These are phyloP conservation scores for Chernovozyma sophiae-reginae DNA, from an alignment of 1,139 yeast species.

Conservation along the genomic window DNA sequence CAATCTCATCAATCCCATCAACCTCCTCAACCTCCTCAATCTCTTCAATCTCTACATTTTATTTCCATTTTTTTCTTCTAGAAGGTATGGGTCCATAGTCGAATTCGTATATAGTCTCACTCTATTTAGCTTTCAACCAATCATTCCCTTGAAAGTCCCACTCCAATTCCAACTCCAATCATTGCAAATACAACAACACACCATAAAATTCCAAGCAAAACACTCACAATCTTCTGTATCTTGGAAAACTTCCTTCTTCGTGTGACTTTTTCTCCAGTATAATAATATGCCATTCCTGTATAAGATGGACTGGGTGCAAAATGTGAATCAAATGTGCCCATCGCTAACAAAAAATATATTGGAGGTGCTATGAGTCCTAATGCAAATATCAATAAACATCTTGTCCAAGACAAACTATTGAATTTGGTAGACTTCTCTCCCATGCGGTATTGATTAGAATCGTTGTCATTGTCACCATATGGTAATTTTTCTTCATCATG, in stretches of 20 bases:
- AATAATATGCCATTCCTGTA: constrained; percentile 17
- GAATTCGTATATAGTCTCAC: too few species aligned
- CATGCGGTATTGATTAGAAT: background rate
- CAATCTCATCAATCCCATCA: too few species aligned
- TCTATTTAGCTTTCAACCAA: too few species aligned
- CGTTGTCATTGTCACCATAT: background rate
- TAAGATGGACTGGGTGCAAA: constrained; percentile 15
- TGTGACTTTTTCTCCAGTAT: constrained; percentile 13
- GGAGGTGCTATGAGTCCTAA: constrained; percentile 33
- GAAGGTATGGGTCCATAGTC: too few species aligned
- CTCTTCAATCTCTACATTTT: too few species aligned
- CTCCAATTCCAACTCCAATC: constrained; percentile 41
- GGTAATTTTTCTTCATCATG: background rate
- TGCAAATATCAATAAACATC: background rate
- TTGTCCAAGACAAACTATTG: background rate
- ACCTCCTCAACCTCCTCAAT: too few species aligned
- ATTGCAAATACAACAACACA: constrained; percentile 29
- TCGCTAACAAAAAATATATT: constrained; percentile 25
- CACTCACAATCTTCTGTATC: constrained; percentile 30
- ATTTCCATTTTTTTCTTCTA: too few species aligned
- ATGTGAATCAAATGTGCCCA: constrained; percentile 32
- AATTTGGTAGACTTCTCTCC: background rate
- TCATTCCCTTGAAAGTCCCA: constrained; percentile 12
- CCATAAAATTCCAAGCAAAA: constrained; percentile 34
- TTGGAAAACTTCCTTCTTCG: constrained; percentile 22